Percentiles rank a stretch among this genome's conserved stretches.
These are phyloP conservation scores for Zygosaccharomyces rouxii DNA, from an alignment of 805 yeast species.

Conservation along the genomic window DNA sequence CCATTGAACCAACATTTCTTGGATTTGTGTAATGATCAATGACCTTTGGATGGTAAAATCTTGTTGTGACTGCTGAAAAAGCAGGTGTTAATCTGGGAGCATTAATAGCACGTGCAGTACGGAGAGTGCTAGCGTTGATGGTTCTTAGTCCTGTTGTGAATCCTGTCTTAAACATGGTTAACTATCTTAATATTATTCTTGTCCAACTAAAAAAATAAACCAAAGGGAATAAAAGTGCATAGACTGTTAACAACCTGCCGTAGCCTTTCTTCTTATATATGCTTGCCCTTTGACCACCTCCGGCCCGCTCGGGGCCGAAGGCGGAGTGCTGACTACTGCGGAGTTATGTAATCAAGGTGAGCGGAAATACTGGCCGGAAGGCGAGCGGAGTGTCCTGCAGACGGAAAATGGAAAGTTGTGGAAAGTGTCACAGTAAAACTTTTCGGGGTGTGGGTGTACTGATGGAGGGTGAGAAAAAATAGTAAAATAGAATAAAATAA, in stretches of 20 bases:
- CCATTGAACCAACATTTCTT: slow-evolving; percentile 90
- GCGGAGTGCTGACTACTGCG: background rate
- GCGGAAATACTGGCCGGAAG: background rate
- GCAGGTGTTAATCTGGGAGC: slow-evolving; percentile 5
- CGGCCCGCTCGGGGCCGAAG: slow-evolving; percentile 1
- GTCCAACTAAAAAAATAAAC: background rate
- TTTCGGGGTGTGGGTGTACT: slow-evolving; percentile 1
- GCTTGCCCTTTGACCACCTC: background rate
- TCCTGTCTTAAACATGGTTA: slow-evolving; percentile 1
- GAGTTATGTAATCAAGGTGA: background rate
- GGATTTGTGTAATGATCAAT: slow-evolving; percentile 96
- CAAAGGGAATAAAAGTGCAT: background rate
- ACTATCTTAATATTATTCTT: background rate
- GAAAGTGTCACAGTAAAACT: background rate
- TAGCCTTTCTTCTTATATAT: background rate
- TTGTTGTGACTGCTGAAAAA: slow-evolving; percentile 22
- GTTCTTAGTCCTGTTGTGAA: background rate
- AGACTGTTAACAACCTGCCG: background rate
- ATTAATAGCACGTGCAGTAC: background rate
- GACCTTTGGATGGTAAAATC: slow-evolving; percentile 83
- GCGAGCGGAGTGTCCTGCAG: background rate
- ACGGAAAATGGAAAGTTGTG: background rate
- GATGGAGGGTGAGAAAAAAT: background rate
- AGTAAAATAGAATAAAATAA: background rate
- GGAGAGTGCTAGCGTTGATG: background rate